These are phyloP conservation scores for Dioscorea zingiberensis DNA, from an alignment of 106 monocot genomes.

Conservation along the genomic window DNA sequence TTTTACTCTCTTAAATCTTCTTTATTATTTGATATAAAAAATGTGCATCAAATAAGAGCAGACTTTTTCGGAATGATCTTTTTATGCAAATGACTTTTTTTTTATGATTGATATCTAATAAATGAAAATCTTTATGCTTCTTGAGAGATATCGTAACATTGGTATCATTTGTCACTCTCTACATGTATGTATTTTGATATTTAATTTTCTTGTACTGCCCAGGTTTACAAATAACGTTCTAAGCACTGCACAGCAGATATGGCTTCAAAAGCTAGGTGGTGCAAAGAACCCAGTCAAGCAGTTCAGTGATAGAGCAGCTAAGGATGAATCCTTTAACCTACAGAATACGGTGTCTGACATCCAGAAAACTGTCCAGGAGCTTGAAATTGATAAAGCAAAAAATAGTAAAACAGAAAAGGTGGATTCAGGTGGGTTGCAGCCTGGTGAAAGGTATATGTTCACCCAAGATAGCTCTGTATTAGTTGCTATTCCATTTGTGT, in stretches of 20 bases:
- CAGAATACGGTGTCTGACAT: slow-evolving; percentile 13
- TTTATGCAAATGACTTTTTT: too few relatives aligned
- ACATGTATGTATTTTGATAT: not conserved
- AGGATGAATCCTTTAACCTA: slow-evolving; percentile 17
- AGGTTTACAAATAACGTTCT: slow-evolving; percentile 91
- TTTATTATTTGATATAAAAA: too few relatives aligned
- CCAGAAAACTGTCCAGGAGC: slow-evolving; percentile 22
- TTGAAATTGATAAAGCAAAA: slow-evolving; percentile 26
- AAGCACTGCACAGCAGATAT: slow-evolving; percentile 85
- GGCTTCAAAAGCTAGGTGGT: slow-evolving; percentile 94
- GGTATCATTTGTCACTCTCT: too few relatives aligned
- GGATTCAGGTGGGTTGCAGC: slow-evolving; percentile 17
- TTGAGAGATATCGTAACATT: too few relatives aligned
- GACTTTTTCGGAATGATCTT: too few relatives aligned
- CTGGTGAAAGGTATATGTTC: slow-evolving; percentile 55
- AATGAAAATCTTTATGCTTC: too few relatives aligned
- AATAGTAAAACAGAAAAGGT: slow-evolving; percentile 25
- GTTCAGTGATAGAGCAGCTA: slow-evolving; percentile 28
- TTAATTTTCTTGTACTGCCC: slow-evolving; percentile 7
- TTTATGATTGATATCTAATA: too few relatives aligned
- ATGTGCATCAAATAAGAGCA: too few relatives aligned
- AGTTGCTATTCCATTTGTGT: not conserved
- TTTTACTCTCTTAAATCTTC: too few relatives aligned
- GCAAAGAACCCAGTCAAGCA: slow-evolving; percentile 71
- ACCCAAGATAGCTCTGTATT: not conserved